phyloP scores from a whole-genome alignment of 1,284 basidiomycete species.

The Puccinia triticina region DNA sequence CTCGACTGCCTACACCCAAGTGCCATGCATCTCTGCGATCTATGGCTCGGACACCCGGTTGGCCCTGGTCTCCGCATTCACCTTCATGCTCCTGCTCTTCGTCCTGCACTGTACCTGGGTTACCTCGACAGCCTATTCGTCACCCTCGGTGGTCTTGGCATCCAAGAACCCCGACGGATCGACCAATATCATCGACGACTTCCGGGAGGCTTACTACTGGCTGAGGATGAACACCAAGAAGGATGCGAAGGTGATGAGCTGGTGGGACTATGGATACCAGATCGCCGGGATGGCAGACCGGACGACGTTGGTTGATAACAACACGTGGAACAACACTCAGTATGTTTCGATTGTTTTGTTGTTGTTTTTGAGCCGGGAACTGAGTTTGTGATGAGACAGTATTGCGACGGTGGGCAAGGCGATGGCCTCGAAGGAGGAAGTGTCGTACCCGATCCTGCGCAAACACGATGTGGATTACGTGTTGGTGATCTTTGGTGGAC shows the following conservation, averaged over 20 bases:
- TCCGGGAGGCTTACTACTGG: slow-evolving; percentile 99
- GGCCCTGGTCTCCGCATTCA: slow-evolving; percentile 73
- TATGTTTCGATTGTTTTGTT: slow-evolving; percentile 62
- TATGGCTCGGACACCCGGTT: slow-evolving; percentile 83
- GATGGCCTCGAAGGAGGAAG: slow-evolving; percentile 91
- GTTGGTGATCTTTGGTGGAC: slow-evolving; percentile 93
- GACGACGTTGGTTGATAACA: slow-evolving; percentile 97
- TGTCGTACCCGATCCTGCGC: slow-evolving; percentile 92
- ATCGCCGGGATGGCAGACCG: slow-evolving; percentile 98
- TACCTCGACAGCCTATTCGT: slow-evolving; percentile 92
- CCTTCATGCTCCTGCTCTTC: slow-evolving; percentile 70
- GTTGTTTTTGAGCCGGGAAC: slow-evolving; percentile 39
- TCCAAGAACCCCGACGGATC: slow-evolving; percentile 79
- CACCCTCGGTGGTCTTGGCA: slow-evolving; percentile 92
- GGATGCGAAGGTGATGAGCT: slow-evolving; percentile 93
- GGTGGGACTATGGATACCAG: slow-evolving; percentile 99
- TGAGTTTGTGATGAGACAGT: slow-evolving; percentile 62
- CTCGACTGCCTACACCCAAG: slow-evolving; percentile 56
- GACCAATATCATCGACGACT: slow-evolving; percentile 97
- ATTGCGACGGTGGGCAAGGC: slow-evolving; percentile 97
- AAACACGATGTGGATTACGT: slow-evolving; percentile 99
- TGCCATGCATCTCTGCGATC: slow-evolving; percentile 66
- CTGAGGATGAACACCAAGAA: slow-evolving; percentile 89
- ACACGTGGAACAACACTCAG: slow-evolving; percentile 98
- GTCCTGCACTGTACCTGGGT: slow-evolving; percentile 92